Evolutionary conservation across 805 yeast genomes (phyloP), one percentile per base, ranked within the genome.

Genomic region (Lipomyces kockii): DNA sequence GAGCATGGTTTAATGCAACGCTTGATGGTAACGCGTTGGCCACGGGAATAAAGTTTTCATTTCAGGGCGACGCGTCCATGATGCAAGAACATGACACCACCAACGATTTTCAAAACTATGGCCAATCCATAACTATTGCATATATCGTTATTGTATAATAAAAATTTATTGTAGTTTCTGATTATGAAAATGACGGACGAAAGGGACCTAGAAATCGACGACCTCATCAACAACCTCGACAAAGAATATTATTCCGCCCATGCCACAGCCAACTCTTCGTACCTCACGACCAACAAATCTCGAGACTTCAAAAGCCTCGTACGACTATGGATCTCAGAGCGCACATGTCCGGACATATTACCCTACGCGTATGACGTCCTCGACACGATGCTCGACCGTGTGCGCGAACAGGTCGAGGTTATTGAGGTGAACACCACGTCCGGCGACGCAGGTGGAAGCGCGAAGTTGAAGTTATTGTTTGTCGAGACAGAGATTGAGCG

Each of bases 401-500:
- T 93, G 35, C 85, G 89, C 63, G 81, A 81, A 58, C 80, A 77
- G 65, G 86, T 92, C 65, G 96, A 90, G 71, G 83, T 84, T 64
- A 87, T 94, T 51, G 94, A 90, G 73, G 82, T 86, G 61, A 90
- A 91, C 72, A 89, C 97, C 8, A 87, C 91, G 74, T 93, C 90
- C 64, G 92, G 89, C 51, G 86, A 72, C n/a, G 70, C 71, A 1
- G 66, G 63, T 6, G 29, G 55, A 2, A 91, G 89, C 69, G 87
- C 88, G 78, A 93, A 93, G 75, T 78, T 94, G 66, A 89, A 90
- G 66, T 81, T 93, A 58, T 86, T 95, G 80, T 85, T 96, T 29
- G 88, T 94, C 72, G 99, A 95, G 75, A 89, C 96, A 14, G 98
- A 95, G 73, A 83, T 95, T 29, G 98, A 95, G 74, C 81, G 99